Percentiles rank a stretch among this genome's conserved stretches.
These are phyloP conservation scores for Ceratocystis eucalypticola DNA, from an alignment of 2,329 filamentous ascomycete species.

Conservation along the genomic window DNA sequence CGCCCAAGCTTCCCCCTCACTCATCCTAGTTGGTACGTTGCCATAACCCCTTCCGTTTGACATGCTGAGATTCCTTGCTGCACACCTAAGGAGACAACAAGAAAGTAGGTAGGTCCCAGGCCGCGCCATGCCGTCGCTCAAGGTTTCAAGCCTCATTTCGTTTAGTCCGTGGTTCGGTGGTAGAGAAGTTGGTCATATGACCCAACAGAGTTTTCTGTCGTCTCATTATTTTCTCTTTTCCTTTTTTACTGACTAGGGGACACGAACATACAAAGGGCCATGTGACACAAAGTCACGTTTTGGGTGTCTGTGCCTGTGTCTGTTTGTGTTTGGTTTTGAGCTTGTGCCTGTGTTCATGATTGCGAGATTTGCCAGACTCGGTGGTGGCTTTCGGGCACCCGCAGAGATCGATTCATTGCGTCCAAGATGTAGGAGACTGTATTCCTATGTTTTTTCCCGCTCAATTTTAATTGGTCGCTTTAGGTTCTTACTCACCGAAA, in stretches of 20 bases:
- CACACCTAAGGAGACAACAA: conserved; percentile 15
- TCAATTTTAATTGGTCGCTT: neutral
- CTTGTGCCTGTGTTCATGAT: neutral
- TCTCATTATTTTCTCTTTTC: conserved; percentile 1
- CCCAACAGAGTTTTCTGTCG: conserved; percentile 4
- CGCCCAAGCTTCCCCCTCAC: neutral
- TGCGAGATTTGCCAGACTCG: neutral
- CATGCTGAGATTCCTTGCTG: neutral
- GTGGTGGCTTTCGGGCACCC: neutral
- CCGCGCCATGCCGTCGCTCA: conserved; percentile 2
- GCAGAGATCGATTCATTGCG: neutral
- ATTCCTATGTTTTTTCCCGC: neutral
- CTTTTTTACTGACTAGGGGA: neutral
- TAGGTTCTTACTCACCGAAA: neutral
- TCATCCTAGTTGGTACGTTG: neutral
- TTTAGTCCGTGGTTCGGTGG: conserved; percentile 4
- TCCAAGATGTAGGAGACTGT: neutral
- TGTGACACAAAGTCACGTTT: conserved; percentile 3
- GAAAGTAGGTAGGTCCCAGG: neutral
- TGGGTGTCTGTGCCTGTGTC: neutral
- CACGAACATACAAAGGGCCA: neutral
- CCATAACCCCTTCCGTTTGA: neutral
- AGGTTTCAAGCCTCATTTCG: conserved; percentile 7
- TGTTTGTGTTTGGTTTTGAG: neutral
- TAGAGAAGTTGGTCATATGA: conserved; percentile 10